These are phyloP conservation scores for Puccinellia tenuiflora DNA, from an alignment of 176 grass and related monocot genomes.

Conservation along the genomic window DNA sequence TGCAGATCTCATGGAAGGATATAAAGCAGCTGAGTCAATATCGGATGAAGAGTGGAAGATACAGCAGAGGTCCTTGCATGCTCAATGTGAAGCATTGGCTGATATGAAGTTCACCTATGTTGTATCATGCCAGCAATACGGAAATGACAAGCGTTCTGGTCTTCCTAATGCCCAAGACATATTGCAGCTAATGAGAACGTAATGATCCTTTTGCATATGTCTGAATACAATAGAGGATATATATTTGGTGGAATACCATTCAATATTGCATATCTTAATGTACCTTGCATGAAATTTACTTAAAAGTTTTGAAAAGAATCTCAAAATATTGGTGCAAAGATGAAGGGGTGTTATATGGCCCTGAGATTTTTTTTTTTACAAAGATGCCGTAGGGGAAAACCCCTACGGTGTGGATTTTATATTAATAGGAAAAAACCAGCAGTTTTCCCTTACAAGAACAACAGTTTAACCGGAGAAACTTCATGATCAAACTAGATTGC, in stretches of 20 bases:
- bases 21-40: constrained; percentile 73
- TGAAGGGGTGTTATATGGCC: neutral
- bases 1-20: constrained; percentile 91
- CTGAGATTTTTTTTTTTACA: too few species aligned
- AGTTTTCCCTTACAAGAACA: too few species aligned
- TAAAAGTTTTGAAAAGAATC: neutral
- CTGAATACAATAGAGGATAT: neutral
- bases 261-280: neutral
- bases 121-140: constrained; percentile 96
- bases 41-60: constrained; percentile 61
- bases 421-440: too few species aligned
- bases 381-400: too few species aligned
- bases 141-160: constrained; percentile 87
- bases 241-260: constrained; percentile 6
- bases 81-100: constrained; percentile 79
- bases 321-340: neutral
- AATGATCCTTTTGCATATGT: constrained; percentile 25
- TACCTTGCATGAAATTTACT: neutral
- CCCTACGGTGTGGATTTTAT: too few species aligned
- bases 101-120: constrained; percentile 98
- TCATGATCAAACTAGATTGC: neutral
- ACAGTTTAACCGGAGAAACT: too few species aligned
- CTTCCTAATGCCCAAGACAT: constrained; percentile 72
- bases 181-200: constrained; percentile 88
- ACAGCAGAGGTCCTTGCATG: constrained; percentile 52